These are phyloP conservation scores for Zymoseptoria tritici DNA, from an alignment of 2,329 filamentous ascomycete genomes.

Conservation along the genomic window DNA sequence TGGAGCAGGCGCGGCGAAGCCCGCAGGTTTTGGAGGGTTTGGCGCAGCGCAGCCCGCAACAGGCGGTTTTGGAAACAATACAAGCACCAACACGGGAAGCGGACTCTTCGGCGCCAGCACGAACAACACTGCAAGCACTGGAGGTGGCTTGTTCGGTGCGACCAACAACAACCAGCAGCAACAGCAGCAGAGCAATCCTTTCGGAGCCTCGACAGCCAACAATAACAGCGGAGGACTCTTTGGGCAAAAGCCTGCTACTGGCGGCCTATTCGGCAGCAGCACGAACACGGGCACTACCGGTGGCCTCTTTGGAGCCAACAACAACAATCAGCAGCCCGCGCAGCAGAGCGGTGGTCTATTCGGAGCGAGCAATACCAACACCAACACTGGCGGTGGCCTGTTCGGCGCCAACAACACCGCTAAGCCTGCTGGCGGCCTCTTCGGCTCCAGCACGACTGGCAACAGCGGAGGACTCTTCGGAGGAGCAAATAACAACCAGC, in stretches of 20 bases:
- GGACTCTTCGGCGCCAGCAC: constrained; percentile 5
- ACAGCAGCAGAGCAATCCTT: constrained; percentile 24
- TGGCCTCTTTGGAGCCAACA: constrained; percentile 31
- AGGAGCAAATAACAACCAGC: constrained; percentile 19
- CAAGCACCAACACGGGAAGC: constrained; percentile 9
- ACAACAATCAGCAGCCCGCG: constrained; percentile 18
- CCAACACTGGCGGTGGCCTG: constrained; percentile 25
- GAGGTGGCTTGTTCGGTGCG: constrained; percentile 20
- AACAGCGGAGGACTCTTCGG: constrained; percentile 19
- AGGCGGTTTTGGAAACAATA: constrained; percentile 2
- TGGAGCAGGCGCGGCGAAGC: not conserved
- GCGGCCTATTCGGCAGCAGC: constrained; percentile 34
- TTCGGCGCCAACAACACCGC: constrained; percentile 34
- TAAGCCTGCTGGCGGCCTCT: constrained; percentile 24
- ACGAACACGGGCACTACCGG: constrained; percentile 20
- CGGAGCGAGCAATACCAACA: constrained; percentile 23
- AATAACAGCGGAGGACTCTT: constrained; percentile 23
- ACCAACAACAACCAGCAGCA: constrained; percentile 19
- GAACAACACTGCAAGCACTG: constrained; percentile 14
- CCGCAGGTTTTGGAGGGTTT: not conserved
- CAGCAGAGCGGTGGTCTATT: constrained; percentile 11
- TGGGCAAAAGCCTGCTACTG: constrained; percentile 28
- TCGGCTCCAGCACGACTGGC: constrained; percentile 12
- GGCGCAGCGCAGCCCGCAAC: constrained; percentile 7
- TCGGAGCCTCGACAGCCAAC: constrained; percentile 34